Evolutionary conservation across 164 flowering plant species (phyloP).

Genomic region (Taxillus chinensis): DNA sequence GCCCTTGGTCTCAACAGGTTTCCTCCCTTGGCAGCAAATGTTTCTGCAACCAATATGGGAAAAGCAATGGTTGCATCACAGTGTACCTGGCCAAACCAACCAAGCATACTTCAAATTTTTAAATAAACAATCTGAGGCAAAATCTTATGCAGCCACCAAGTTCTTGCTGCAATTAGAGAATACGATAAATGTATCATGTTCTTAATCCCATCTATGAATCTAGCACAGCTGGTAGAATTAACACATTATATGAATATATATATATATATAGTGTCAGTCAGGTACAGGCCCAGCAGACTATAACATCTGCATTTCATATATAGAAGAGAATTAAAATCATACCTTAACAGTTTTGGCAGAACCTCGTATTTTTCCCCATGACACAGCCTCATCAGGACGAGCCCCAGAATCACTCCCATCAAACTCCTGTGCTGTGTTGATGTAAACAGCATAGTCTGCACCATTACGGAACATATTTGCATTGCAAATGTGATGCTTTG

Average conservation of each 20-base stretch:
- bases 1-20: background rate
- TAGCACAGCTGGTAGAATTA: too few species aligned
- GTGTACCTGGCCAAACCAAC: background rate
- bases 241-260: too few species aligned
- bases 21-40: background rate
- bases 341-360: constrained; percentile 91
- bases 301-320: background rate
- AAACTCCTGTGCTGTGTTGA: constrained; percentile 94
- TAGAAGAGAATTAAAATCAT: background rate
- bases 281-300: too few species aligned
- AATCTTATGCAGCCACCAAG: too few species aligned
- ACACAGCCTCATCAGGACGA: constrained; percentile 92
- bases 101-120: too few species aligned
- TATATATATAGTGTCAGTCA: background rate
- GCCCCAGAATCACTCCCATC: constrained; percentile 99
- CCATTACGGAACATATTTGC: constrained; percentile 99
- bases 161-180: too few species aligned
- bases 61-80: background rate
- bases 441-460: constrained; percentile 91
- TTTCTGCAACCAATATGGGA: background rate
- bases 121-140: too few species aligned
- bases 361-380: constrained; percentile 93
- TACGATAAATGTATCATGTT: too few species aligned
- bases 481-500: constrained; percentile 95
- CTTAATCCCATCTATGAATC: too few species aligned